Evolutionary conservation across 179 eudicot species (phyloP).

Genomic region (Heliamphora pulchella): DNA sequence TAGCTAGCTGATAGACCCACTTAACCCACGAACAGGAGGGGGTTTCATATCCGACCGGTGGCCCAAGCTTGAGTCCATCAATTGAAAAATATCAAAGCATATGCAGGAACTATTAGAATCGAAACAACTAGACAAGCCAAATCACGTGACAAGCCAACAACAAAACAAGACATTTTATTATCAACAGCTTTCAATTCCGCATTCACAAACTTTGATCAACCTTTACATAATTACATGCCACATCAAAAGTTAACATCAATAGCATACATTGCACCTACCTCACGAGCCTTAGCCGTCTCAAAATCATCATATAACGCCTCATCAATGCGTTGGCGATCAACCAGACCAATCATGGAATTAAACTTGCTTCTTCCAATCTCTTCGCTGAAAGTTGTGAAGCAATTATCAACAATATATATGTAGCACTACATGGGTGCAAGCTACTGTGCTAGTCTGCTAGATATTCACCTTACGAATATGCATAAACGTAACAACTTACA

Average conservation of each 20-base stretch:
- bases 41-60: neutral
- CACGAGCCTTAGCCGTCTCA: constrained; percentile 85
- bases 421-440: neutral
- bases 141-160: neutral
- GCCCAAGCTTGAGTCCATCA: neutral
- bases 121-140: constrained; percentile 8
- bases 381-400: constrained; percentile 48
- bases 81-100: neutral
- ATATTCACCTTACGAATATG: neutral
- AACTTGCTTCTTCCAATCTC: constrained; percentile 82
- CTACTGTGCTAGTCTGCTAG: neutral
- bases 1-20: neutral
- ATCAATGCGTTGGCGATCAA: constrained; percentile 84
- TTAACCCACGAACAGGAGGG: neutral
- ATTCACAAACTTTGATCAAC: neutral
- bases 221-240: neutral
- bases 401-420: neutral
- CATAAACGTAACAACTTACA: constrained; percentile 43
- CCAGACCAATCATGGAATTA: constrained; percentile 96
- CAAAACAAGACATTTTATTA: neutral
- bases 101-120: neutral
- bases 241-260: neutral
- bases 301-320: constrained; percentile 80
- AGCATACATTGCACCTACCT: constrained; percentile 43
- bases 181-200: neutral